phyloP scores from a whole-genome alignment of 2,329 filamentous ascomycete species.

The Verticillium zaregamsianum region DNA sequence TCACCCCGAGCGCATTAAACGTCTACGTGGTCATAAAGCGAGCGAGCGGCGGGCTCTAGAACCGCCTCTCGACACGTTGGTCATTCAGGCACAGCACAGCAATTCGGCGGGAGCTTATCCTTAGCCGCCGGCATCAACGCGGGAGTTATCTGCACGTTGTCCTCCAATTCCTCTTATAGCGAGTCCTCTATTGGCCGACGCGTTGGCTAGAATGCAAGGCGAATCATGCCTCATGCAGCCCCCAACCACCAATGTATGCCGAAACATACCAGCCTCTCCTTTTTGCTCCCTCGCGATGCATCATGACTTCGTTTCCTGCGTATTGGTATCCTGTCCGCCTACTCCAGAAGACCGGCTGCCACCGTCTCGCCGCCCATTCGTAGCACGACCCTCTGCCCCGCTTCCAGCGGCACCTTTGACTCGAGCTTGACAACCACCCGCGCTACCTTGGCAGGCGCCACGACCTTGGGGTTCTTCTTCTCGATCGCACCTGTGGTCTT shows the following conservation, averaged over 20 bases:
- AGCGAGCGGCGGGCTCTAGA: background rate
- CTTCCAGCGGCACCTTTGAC: constrained; percentile 72
- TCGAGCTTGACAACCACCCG: constrained; percentile 72
- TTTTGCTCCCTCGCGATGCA: background rate
- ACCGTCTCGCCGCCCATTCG: constrained; percentile 78
- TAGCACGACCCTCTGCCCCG: constrained; percentile 74
- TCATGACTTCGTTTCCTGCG: background rate
- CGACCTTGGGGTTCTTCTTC: constrained; percentile 81
- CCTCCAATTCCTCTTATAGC: background rate
- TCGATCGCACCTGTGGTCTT: constrained; percentile 70
- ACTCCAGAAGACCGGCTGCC: constrained; percentile 81
- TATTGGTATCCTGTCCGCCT: constrained; percentile 15
- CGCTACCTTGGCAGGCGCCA: constrained; percentile 75
- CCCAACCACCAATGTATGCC: background rate
- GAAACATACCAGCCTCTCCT: background rate
- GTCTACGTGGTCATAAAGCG: background rate
- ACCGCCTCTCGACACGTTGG: background rate
- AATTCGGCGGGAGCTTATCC: background rate
- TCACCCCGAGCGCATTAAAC: background rate
- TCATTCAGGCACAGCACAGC: background rate
- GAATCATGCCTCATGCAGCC: background rate
- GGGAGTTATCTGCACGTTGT: background rate
- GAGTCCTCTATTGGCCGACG: background rate
- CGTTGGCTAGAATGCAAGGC: background rate
- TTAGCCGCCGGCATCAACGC: background rate